Percentiles rank a stretch among this genome's conserved stretches.
phyloP scores from a whole-genome alignment of 139 green algal species.

The Volvox reticuliferus region DNA sequence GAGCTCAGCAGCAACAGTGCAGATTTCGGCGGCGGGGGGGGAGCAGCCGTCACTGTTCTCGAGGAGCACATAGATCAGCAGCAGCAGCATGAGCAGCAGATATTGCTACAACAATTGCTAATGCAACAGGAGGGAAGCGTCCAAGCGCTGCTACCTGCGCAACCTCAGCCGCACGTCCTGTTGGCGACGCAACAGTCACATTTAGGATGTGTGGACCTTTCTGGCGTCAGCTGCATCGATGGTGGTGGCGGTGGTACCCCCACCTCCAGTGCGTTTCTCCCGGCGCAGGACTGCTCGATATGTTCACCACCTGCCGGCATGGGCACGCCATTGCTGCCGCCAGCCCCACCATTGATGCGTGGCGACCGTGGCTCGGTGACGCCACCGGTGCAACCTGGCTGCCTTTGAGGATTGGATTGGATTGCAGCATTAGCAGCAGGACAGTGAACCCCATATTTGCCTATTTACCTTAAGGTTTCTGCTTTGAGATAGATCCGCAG shows the following conservation, averaged over 20 bases:
- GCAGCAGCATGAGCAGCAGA: neutral
- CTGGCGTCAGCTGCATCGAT: neutral
- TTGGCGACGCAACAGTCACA: no score
- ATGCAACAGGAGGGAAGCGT: neutral
- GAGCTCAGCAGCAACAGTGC: constrained; percentile 26
- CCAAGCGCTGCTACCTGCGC: neutral
- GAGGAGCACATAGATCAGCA: neutral
- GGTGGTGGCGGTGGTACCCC: no score
- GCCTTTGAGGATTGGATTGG: no score
- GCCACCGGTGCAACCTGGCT: no score
- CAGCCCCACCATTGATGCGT: neutral
- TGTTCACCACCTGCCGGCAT: neutral
- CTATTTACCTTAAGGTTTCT: no score
- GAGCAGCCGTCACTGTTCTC: neutral
- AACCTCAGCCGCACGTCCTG: neutral
- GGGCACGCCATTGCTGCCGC: neutral
- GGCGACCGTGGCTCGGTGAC: neutral
- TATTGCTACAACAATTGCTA: neutral
- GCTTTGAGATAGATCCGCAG: no score
- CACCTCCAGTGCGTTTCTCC: neutral
- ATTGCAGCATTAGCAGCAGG: no score
- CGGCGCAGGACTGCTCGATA: neutral
- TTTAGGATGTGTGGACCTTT: no score
- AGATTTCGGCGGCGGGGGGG: neutral
- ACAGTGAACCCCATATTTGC: no score